A percentile compares a stretch with the other conserved stretches of the same genome.
Evolutionary conservation across 441 rosid species (phyloP).

Genomic region (Syzygium malaccense): DNA sequence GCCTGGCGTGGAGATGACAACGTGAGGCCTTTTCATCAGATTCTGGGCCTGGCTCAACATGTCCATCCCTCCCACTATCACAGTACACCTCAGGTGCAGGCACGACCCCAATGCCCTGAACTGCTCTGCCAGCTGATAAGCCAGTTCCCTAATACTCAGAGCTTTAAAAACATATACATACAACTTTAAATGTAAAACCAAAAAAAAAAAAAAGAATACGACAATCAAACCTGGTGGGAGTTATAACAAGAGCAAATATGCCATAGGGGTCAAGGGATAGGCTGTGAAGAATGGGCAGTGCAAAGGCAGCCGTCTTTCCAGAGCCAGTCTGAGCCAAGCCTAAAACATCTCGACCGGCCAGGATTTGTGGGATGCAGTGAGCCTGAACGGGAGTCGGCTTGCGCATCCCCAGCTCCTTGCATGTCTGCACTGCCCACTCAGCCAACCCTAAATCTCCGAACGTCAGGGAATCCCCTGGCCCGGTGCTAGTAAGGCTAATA

Average conservation of each 20-base stretch:
- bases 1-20: slow-evolving; percentile 89
- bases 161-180: neutral
- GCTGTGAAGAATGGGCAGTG: slow-evolving; percentile 72
- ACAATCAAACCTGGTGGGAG: slow-evolving; percentile 46
- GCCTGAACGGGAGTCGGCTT: slow-evolving; percentile 77
- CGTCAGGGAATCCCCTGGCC: slow-evolving; percentile 5
- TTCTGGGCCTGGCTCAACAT: slow-evolving; percentile 63
- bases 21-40: slow-evolving; percentile 66
- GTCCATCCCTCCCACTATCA: slow-evolving; percentile 92
- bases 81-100: slow-evolving; percentile 67
- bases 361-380: slow-evolving; percentile 75
- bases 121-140: slow-evolving; percentile 91
- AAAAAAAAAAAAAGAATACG: neutral
- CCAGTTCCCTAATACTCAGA: slow-evolving; percentile 47
- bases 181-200: no score
- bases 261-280: slow-evolving; percentile 82
- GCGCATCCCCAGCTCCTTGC: slow-evolving; percentile 82
- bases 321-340: slow-evolving; percentile 93
- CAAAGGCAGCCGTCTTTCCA: slow-evolving; percentile 95
- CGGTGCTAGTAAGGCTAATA: slow-evolving; percentile 4
- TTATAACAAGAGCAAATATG: slow-evolving; percentile 66
- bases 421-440: slow-evolving; percentile 73
- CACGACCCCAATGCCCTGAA: slow-evolving; percentile 80
- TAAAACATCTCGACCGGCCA: slow-evolving; percentile 66
- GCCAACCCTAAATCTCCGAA: slow-evolving; percentile 66